phyloP scores from a whole-genome alignment of 805 yeast species.

The Candida golubevii region DNA sequence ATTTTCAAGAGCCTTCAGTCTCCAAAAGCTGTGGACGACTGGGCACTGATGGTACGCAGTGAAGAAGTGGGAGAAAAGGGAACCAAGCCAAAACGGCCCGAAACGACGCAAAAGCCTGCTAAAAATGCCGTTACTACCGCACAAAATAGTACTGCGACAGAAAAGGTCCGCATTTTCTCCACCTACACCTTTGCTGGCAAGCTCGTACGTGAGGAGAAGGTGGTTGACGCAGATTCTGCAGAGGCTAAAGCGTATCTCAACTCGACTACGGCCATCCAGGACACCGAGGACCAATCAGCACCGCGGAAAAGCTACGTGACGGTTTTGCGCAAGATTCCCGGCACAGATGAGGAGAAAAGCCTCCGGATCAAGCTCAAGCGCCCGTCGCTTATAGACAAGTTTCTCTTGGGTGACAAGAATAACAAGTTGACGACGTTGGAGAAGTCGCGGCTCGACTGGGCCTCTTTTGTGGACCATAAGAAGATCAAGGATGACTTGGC shows the following conservation, averaged over 20 bases:
- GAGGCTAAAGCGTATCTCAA: constrained; percentile 81
- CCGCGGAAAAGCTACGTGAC: constrained; percentile 28
- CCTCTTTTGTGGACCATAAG: constrained; percentile 82
- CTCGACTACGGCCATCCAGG: constrained; percentile 39
- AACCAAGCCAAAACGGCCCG: not conserved
- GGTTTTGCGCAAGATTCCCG: constrained; percentile 30
- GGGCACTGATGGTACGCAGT: constrained; percentile 12
- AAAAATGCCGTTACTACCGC: not conserved
- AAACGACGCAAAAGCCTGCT: not conserved
- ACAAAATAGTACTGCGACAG: not conserved
- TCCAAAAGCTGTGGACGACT: constrained; percentile 9
- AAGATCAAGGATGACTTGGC: constrained; percentile 80
- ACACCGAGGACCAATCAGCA: constrained; percentile 9
- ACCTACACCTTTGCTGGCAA: constrained; percentile 90
- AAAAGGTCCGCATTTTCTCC: constrained; percentile 63
- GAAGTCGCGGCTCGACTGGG: constrained; percentile 93
- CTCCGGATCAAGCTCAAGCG: constrained; percentile 61
- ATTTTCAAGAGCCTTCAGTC: constrained; percentile 22
- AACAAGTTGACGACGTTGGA: constrained; percentile 83
- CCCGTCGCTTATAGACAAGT: constrained; percentile 72
- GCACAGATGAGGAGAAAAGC: constrained; percentile 25
- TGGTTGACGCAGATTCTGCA: constrained; percentile 72
- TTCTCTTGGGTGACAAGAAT: constrained; percentile 60
- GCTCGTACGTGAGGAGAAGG: constrained; percentile 67
- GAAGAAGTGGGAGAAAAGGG: constrained; percentile 11